A percentile compares a stretch with the other conserved stretches of the same genome.
phyloP scores from a whole-genome alignment of 2,329 filamentous ascomycete genomes.

The Penicillium sp. region DNA sequence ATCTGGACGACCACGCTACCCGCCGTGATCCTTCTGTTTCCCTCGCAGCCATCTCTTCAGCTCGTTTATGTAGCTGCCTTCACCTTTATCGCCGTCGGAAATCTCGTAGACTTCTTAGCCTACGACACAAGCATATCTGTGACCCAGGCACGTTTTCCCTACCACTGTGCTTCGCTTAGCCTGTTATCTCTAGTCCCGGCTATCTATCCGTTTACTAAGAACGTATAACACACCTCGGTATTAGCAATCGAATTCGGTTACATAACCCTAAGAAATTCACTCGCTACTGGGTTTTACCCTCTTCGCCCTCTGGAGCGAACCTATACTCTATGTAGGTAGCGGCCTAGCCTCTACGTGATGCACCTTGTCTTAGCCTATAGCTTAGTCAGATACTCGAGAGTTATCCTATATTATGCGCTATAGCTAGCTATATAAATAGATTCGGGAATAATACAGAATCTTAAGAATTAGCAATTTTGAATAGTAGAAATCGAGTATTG shows the following conservation, averaged over 20 bases:
- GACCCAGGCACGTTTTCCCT: background rate
- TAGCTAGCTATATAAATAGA: no score
- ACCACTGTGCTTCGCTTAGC: background rate
- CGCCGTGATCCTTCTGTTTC: slow-evolving; percentile 2
- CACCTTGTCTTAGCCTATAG: background rate
- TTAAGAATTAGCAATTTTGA: no score
- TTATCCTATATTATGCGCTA: no score
- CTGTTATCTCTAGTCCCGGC: background rate
- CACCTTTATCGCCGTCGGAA: background rate
- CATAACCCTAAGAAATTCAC: background rate
- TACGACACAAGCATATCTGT: background rate
- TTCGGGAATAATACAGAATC: no score
- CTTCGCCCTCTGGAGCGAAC: background rate
- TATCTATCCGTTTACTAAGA: background rate
- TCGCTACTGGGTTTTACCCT: background rate
- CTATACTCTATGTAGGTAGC: background rate
- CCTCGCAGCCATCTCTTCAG: background rate
- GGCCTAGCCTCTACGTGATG: slow-evolving; percentile 1
- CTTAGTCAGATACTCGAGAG: background rate
- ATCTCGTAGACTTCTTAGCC: background rate
- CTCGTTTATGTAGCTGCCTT: slow-evolving; percentile 1
- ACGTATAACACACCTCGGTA: background rate
- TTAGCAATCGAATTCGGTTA: background rate
- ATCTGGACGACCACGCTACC: slow-evolving; percentile 7
- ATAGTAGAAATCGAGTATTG: no score